Base-by-base conservation (phyloP, 2,329 filamentous ascomycete species). In the Chrysoporthe austroafricana region DNA sequence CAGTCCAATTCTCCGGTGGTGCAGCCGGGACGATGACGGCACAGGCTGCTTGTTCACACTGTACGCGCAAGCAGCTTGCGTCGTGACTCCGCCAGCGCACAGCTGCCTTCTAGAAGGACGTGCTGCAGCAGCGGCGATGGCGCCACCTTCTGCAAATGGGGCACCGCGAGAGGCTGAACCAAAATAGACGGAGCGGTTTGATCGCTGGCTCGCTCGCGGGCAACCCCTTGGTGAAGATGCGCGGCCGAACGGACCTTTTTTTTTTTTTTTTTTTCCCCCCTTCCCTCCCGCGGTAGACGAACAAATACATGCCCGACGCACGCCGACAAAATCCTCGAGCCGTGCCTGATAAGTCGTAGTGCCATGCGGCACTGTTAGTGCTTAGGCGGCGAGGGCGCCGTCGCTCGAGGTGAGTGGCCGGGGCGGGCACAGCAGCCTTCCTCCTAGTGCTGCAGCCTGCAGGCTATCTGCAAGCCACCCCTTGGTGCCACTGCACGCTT, bases 401-500 rank as follows among this genome's bases (percentile, higher is more conserved):
- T 46, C 43, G 43, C 59, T 46, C 62, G 14, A 64, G 62, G 26
- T 21, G 61, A 69, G 48, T 69, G 67, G 67, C 48, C 43, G 39
- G 62, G 59, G 34, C 54, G 52, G 63, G 52, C 6, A 14, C 39
- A 61, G 60, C 34, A 66, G 56, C 56, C 42, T 48, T 44, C 42
- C 32, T 62, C 58, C 64, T 66, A 67, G 61, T 48, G 65, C 65
- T 54, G 52, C 60, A 59, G 52, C 60, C 70, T 71, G 70, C 71
- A 70, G 69, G 68, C 63, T 64, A 34, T 63, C 66, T 68, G 62
- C 66, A 68, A 62, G 67, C 68, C 67, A 68, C 69, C 74, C 26
- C 64, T 68, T 60, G 65, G 66, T 61, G 66, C 67, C 68, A 68
- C 70, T 75, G 74, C 74, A 73, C 68, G 72, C 70, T 67, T 72